Conservation (phyloP, 2,329 filamentous ascomycete genomes). For the Esteya vermicola region DNA sequence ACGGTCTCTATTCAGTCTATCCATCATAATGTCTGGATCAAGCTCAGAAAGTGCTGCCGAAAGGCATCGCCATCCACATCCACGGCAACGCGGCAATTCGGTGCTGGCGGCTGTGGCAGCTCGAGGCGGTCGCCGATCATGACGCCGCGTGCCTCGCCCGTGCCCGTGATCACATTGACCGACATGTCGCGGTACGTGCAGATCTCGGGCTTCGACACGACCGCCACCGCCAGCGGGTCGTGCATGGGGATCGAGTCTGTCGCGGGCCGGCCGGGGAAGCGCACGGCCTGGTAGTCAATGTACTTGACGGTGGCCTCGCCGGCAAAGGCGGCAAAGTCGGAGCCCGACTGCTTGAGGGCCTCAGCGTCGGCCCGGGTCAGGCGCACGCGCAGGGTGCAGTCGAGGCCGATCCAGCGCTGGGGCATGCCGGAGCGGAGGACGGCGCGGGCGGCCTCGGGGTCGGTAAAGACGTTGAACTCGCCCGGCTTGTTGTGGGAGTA, state of each 20-base stretch:
- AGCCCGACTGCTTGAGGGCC: not conserved
- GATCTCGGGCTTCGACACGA: not conserved
- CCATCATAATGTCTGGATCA: not conserved
- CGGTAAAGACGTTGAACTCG: not conserved
- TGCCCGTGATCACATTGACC: not conserved
- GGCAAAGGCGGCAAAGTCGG: not conserved
- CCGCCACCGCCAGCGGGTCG: not conserved
- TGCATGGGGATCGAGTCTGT: not conserved
- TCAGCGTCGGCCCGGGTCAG: not conserved
- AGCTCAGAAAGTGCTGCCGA: not conserved
- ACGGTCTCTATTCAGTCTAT: not conserved
- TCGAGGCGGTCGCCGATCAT: not conserved
- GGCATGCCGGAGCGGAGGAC: not conserved
- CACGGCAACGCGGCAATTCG: not conserved
- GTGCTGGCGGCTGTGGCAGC: not conserved
- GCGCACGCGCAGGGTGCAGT: not conserved
- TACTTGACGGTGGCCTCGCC: not conserved
- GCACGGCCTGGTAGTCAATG: not conserved
- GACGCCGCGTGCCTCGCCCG: not conserved
- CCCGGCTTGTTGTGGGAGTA: not conserved
- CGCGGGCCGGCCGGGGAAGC: not conserved
- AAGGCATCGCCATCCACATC: not conserved
- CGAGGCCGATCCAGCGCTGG: not conserved
- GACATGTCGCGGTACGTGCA: not conserved
- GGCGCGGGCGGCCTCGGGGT: not conserved